These are phyloP conservation scores for Leishmania tarentolae DNA, from an alignment of 208 protist genomes.

Conservation along the genomic window DNA sequence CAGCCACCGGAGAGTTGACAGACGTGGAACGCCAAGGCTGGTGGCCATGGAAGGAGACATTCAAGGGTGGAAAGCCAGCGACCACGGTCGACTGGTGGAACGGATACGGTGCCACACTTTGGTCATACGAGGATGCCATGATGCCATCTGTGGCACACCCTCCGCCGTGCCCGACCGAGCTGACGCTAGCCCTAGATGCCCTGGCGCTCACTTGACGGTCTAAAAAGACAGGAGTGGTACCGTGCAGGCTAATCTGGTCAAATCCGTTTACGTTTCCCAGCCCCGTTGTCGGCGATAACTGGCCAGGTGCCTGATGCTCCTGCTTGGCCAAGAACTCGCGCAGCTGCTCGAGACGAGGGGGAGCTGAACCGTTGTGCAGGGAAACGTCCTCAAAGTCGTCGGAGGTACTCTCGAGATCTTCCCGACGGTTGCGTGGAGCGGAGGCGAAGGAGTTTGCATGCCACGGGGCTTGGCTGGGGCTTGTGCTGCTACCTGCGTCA, in stretches of 20 bases:
- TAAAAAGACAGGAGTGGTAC: slow-evolving; percentile 9
- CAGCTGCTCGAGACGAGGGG: not conserved
- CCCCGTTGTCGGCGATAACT: slow-evolving; percentile 1
- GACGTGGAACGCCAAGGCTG: not conserved
- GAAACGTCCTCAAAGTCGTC: slow-evolving; percentile 44
- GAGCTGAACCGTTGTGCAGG: slow-evolving; percentile 16
- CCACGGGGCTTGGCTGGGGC: not conserved
- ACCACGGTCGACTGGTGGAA: not conserved
- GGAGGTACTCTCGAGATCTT: slow-evolving; percentile 41
- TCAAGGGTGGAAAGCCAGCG: not conserved
- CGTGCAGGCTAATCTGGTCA: slow-evolving; percentile 21
- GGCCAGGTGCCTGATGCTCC: not conserved
- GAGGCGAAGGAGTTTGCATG: not conserved
- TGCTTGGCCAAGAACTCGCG: slow-evolving; percentile 4
- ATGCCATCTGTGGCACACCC: not conserved
- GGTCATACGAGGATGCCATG: no score
- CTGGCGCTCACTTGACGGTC: slow-evolving; percentile 17
- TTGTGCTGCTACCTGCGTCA: slow-evolving; percentile 1
- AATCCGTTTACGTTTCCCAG: slow-evolving; percentile 2
- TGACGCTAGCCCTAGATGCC: not conserved
- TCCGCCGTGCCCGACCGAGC: not conserved
- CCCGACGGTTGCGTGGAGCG: slow-evolving; percentile 6
- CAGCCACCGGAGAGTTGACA: not conserved
- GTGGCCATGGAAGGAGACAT: not conserved
- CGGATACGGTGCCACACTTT: not conserved